Conservation (phyloP, 139 green algal species). For the Volvox africanus region DNA sequence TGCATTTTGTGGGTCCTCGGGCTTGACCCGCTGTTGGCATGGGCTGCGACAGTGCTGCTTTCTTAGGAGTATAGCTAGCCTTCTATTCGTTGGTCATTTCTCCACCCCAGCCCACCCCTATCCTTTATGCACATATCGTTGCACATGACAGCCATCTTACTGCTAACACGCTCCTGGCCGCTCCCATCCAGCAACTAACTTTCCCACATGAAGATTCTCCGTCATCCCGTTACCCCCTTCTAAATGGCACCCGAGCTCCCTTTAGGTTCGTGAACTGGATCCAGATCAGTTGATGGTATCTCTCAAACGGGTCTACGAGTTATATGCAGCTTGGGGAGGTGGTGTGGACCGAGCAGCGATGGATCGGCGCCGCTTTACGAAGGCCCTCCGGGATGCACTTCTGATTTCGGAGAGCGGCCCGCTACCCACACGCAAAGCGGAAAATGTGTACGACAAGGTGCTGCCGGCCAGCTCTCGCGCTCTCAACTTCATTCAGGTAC, state of each 20-base stretch:
- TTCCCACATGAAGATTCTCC: too few relatives aligned
- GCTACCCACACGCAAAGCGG: conserved; percentile 23
- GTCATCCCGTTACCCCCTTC: background rate
- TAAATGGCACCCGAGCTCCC: too few relatives aligned
- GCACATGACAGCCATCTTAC: too few relatives aligned
- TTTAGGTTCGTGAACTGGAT: conserved; percentile 51
- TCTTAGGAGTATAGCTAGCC: too few relatives aligned
- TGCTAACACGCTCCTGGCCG: background rate
- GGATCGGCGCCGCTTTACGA: conserved; percentile 50
- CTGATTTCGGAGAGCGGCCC: conserved; percentile 42
- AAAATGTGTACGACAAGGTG: conserved; percentile 30
- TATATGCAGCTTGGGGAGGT: conserved; percentile 59
- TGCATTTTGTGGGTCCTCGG: background rate
- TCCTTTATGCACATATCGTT: too few relatives aligned
- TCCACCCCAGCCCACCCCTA: background rate
- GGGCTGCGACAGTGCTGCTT: background rate
- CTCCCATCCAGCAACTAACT: background rate
- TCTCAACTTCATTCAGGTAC: conserved; percentile 43
- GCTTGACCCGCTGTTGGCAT: too few relatives aligned
- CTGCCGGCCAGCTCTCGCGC: conserved; percentile 15
- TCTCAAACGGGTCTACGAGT: conserved; percentile 62
- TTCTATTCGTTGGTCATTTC: too few relatives aligned
- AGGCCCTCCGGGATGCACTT: conserved; percentile 14
- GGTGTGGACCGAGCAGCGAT: conserved; percentile 48
- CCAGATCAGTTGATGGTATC: conserved; percentile 60